Base-by-base conservation (phyloP, 75 land plant species). In the Ceratopteris richardii region DNA sequence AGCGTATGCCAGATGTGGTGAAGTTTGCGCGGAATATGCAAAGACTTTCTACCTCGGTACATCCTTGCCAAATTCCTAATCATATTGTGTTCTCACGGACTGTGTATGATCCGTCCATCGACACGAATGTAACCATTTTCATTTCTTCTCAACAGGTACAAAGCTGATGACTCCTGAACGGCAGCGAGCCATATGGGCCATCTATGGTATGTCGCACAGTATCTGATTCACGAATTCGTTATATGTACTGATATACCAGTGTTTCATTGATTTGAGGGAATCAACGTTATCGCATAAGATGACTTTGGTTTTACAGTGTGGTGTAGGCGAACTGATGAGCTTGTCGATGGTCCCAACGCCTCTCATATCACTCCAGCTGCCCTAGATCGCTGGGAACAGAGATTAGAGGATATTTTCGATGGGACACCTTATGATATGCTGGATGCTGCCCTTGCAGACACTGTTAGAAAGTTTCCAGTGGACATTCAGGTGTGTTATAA, bases 291-390 rank as follows among this genome's bases (percentile, higher is more conserved):
- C n/a, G n/a, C n/a, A n/a, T n/a, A n/a, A n/a, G n/a, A n/a, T n/a
- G n/a, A n/a, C n/a, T n/a, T n/a, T n/a, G n/a, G n/a, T n/a, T n/a
- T n/a, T n/a, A 25, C 70, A 91, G 97, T 91, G 7, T 91, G 97
- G 97, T 87, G 93, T 68, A 84, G 97, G 62, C 82, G 97, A 43
- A 91, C 94, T 9, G 97, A 91, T 78, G 97, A 91, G 51, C 79
- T 91, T 13, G 97, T 91, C 2, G 93, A 91, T 57, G 93, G 97
- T 0, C 97, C 93, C 20, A 91, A 87, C 66, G 83, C 97, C 0
- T 43, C 69, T 4, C 72, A 80, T 58, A 87, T 84, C 44, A 87
- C 78, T n/a, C 73, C 93, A 25, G 60, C 66, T 1, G 97, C 82
- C 21, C 85, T 91, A 11, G 94, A 91, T 54, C 51, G 88, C 48